Evolutionary conservation across 495 filamentous ascomycete species (phyloP), one percentile per base, ranked within the genome.

Genomic region (Penicillium samsonianum): DNA sequence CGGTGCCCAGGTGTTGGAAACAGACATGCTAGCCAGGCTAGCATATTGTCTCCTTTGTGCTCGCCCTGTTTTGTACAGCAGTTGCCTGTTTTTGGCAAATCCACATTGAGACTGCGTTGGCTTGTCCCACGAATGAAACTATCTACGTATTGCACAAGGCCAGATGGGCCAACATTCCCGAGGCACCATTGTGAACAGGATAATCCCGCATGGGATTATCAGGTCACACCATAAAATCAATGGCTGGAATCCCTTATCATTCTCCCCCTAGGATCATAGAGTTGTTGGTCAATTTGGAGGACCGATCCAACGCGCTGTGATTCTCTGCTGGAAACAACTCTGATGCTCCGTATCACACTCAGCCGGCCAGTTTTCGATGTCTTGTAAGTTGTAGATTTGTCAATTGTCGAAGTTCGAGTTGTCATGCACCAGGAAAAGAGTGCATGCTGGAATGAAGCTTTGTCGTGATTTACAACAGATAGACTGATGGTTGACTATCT

Each of bases 141-240:
- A 69, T 67, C 67, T 69, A 69, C 64, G 59, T 63, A 62, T 54
- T 67, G 63, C 60, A 65, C 55, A 64, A 65, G 55, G 48, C 55
- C 31, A 58, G 48, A 51, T 60, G 49, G 53, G 53, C 56, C 46
- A 53, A 30, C 20, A 25, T 38, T 42, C 35, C 31, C 12, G 25
- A 25, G 23, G 35, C 44, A 49, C 23, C 45, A 38, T 49, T 28
- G 45, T 42, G 35, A 55, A 43, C 22, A 38, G 19, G 45, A 9
- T n/a, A 19, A 44, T 7, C 40, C 46, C 56, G n/a, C 23, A 30
- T 19, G 11, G 53, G 48, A 44, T 22, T 10, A 47, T 44, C 57
- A 40, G 41, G 26, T 40, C 43, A 52, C 19, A 38, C 22, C 55
- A 52, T 43, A 35, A 50, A 44, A 44, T 35, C 37, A 43, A 41